Base-by-base conservation (phyloP, 148 eudicot species). In the Dysphania ambrosioides region DNA sequence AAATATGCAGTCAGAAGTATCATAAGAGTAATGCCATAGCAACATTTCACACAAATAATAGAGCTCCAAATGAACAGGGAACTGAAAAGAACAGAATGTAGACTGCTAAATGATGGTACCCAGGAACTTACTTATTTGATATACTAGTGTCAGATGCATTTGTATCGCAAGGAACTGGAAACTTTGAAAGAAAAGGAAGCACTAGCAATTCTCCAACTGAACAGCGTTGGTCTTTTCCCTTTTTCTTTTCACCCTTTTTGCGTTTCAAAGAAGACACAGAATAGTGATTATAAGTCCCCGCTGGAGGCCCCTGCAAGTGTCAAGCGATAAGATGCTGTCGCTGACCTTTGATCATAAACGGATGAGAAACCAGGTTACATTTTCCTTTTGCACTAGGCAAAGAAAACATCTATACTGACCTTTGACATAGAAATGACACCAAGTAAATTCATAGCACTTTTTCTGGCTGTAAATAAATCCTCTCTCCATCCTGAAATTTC, bases 361-460 rank as follows among this genome's bases (percentile, higher is more conserved):
- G 41, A 69, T 60, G 62, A 70, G 59, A 36, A 56, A 77, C 47
- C 44, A 72, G 38, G 42, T 10, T 21, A 26, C 21, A 9, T 18
- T 30, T 49, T 40, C 35, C 26, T 68, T 29, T n/a, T 53, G 32
- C n/a, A 9, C 24, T 34, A 15, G 6, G 21, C 6, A 31, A 67
- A 51, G 15, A 26, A 71, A 60, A 77, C 12, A 57, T 63, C 40
- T 30, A 27, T 5, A 77, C 75, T 35, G 62, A 88, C 96, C 93
- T 88, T 91, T 61, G 96, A 91, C 81, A 87, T 81, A 70, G 96
- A 75, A 67, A 91, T 87, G 83, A 91, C 89, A 77, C 93, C 93
- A 79, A 91, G 96, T 74, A 91, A 75, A 82, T 91, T 91, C 65
- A 87, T 77, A 62, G 96, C 91, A 83, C 93, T 91, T 83, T 88